phyloP scores from a whole-genome alignment of 1,284 basidiomycete species.

The Paramarasmius palmivorus region DNA sequence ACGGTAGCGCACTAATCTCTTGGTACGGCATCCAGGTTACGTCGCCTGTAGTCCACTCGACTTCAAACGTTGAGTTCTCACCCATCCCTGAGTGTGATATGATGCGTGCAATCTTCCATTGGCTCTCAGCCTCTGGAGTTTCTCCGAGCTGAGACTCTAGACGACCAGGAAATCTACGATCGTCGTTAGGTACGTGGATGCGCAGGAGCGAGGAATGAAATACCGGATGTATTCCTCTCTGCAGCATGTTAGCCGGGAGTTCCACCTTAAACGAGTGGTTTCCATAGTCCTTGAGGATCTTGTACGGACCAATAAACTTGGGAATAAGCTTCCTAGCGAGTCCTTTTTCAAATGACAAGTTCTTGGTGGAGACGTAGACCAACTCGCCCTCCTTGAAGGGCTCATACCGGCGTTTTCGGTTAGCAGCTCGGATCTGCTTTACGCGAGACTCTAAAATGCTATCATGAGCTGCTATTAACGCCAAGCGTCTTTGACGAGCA shows the following conservation, averaged over 20 bases:
- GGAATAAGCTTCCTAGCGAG: conserved; percentile 26
- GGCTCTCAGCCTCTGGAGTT: conserved; percentile 10
- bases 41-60: conserved; percentile 25
- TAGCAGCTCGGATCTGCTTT: conserved; percentile 27
- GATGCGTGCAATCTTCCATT: conserved; percentile 22
- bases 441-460: conserved; percentile 27
- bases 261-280: conserved; percentile 26
- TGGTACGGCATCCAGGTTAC: conserved; percentile 22
- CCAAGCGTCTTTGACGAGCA: conserved; percentile 22
- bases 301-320: conserved; percentile 34
- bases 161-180: conserved; percentile 25
- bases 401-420: conserved; percentile 17
- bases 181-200: conserved; percentile 29
- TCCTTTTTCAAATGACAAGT: conserved; percentile 27
- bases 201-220: conserved; percentile 29
- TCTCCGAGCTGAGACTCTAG: conserved; percentile 13
- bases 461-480: conserved; percentile 26
- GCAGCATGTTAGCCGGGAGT: conserved; percentile 21
- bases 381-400: conserved; percentile 26
- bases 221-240: conserved; percentile 25
- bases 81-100: conserved; percentile 19
- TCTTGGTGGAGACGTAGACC: conserved; percentile 31
- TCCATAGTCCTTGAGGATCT: too few species aligned
- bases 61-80: conserved; percentile 16
- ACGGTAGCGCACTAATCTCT: too few species aligned